A percentile compares a stretch with the other conserved stretches of the same genome.
phyloP scores from a whole-genome alignment of 2,329 filamentous ascomycete species.

The Fusarium pilosicola region DNA sequence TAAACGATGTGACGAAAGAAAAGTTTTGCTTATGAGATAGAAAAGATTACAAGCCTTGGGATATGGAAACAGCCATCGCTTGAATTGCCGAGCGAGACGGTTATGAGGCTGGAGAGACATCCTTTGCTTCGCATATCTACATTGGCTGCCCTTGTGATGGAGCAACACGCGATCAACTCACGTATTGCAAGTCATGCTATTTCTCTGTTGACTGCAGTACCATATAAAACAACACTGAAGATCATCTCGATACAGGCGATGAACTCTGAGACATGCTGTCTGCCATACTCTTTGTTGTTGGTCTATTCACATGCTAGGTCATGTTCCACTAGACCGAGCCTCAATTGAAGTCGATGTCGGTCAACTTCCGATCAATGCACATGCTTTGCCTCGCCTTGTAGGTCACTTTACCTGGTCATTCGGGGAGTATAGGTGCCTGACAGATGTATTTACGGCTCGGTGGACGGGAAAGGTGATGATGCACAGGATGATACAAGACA shows the following conservation, averaged over 20 bases:
- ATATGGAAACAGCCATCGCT: neutral
- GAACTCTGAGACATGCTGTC: neutral
- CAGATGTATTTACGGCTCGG: neutral
- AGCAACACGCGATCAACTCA: neutral
- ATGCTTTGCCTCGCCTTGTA: neutral
- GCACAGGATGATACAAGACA: slow-evolving; percentile 1
- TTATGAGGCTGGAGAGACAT: neutral
- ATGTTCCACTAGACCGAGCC: slow-evolving; percentile 15
- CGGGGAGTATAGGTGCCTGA: neutral
- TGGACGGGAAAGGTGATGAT: slow-evolving; percentile 3
- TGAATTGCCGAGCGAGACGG: slow-evolving; percentile 20
- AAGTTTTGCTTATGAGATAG: slow-evolving; percentile 25
- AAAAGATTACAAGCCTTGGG: neutral
- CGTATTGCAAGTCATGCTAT: neutral
- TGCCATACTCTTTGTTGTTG: neutral
- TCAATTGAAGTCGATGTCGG: slow-evolving; percentile 8
- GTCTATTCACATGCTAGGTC: neutral
- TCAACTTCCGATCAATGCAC: slow-evolving; percentile 18
- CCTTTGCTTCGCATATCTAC: neutral
- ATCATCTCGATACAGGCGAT: neutral
- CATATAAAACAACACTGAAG: neutral
- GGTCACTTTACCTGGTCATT: neutral
- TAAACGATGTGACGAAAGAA: slow-evolving; percentile 26
- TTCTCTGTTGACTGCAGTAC: neutral
- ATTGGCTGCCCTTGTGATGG: neutral